A percentile compares a stretch with the other conserved stretches of the same genome.
These are phyloP conservation scores for Calonectria hongkongensis DNA, from an alignment of 2,329 filamentous ascomycete species.

Conservation along the genomic window DNA sequence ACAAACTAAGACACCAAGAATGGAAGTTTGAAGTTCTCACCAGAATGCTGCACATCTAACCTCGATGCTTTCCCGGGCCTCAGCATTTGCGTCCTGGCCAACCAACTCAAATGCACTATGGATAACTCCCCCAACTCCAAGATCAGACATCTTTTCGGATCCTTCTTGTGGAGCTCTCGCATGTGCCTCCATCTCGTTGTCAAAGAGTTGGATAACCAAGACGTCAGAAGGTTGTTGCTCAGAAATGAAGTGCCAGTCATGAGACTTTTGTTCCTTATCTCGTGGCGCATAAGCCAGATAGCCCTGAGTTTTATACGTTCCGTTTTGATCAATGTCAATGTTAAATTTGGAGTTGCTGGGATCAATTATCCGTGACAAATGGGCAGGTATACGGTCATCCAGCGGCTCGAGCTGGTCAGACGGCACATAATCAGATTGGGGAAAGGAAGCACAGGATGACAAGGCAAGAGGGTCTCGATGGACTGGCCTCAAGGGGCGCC, in stretches of 20 bases:
- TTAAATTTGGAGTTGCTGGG: not conserved
- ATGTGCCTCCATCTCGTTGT: not conserved
- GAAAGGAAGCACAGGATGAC: slow-evolving; percentile 9
- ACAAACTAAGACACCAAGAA: not conserved
- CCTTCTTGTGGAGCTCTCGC: slow-evolving; percentile 8
- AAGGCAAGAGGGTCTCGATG: slow-evolving; percentile 12
- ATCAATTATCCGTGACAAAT: slow-evolving; percentile 13
- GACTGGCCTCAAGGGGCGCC: not conserved
- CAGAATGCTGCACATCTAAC: slow-evolving; percentile 18
- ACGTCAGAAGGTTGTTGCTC: slow-evolving; percentile 12
- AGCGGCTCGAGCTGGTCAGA: slow-evolving; percentile 7
- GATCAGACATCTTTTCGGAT: not conserved
- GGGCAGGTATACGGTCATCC: not conserved
- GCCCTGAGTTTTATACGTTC: not conserved
- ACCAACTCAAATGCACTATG: slow-evolving; percentile 19
- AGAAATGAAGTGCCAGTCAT: slow-evolving; percentile 11
- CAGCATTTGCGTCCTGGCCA: not conserved
- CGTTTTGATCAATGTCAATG: not conserved
- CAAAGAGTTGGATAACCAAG: slow-evolving; percentile 2
- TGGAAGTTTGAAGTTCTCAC: not conserved
- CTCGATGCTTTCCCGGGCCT: not conserved
- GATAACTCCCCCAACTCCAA: not conserved
- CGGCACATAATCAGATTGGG: slow-evolving; percentile 2
- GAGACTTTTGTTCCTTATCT: not conserved
- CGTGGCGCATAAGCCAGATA: slow-evolving; percentile 10